Evolutionary conservation across 208 protist species (phyloP).

Genomic region (Leishmania aethiopica): DNA sequence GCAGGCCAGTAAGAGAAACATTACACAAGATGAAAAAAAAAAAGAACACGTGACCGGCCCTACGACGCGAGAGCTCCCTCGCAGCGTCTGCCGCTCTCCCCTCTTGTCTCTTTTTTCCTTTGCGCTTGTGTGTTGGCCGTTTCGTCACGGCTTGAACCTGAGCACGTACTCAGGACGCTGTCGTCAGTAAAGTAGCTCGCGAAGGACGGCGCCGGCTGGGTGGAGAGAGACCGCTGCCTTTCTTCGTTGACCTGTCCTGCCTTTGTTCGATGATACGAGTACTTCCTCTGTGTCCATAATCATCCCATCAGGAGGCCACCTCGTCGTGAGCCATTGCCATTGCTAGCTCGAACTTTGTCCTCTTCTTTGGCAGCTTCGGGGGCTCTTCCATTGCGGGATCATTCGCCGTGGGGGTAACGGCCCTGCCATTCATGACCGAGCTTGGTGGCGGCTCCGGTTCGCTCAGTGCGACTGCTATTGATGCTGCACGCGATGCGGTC

Average conservation of each 20-base stretch:
- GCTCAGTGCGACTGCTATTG: too few species aligned
- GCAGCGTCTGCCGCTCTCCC: background rate
- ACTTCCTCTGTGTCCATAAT: background rate
- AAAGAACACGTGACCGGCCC: too few species aligned
- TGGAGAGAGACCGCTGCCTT: background rate
- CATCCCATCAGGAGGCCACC: background rate
- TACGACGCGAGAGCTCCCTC: too few species aligned
- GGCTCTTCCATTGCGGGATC: background rate
- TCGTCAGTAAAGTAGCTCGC: too few species aligned
- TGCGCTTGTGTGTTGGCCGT: background rate
- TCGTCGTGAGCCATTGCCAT: slow-evolving; percentile 15
- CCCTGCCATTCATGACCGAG: background rate
- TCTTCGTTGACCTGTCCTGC: background rate
- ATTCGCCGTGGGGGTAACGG: background rate
- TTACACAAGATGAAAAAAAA: too few species aligned
- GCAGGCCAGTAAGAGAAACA: background rate
- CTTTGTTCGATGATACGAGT: background rate
- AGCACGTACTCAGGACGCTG: background rate
- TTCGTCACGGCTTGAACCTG: background rate
- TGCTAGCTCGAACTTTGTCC: slow-evolving; percentile 29
- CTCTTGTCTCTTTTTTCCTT: background rate
- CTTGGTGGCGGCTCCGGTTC: background rate
- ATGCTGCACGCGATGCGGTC: too few species aligned
- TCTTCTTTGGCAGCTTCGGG: slow-evolving; percentile 15
- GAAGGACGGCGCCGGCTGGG: background rate